These are phyloP conservation scores for Liquidambar formosana DNA, from an alignment of 164 flowering plant species.

Conservation along the genomic window DNA sequence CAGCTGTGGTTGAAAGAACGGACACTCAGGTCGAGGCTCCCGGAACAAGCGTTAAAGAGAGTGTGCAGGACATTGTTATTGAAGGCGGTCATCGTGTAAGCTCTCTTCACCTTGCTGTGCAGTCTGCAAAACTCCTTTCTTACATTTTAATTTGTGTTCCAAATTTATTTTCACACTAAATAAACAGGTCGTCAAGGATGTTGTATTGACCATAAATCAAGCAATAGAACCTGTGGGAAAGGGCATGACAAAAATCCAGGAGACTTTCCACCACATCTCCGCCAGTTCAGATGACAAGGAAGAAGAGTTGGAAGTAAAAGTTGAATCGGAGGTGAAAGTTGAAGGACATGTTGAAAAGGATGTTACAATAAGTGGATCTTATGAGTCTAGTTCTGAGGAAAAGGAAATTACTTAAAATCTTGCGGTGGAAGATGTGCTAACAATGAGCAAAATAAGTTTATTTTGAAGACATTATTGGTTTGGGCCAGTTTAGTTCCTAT, in stretches of 20 bases:
- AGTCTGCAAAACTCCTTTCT: too few species aligned
- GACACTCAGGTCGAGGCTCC: conserved; percentile 68
- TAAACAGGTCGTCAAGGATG: conserved; percentile 83
- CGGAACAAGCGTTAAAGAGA: conserved; percentile 79
- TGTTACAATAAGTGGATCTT: conserved; percentile 15
- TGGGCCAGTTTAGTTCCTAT: too few species aligned
- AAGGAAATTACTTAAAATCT: too few species aligned
- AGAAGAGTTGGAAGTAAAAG: conserved; percentile 33
- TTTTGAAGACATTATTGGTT: too few species aligned
- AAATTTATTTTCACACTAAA: neutral
- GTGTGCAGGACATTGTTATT: conserved; percentile 67
- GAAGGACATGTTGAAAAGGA: conserved; percentile 40
- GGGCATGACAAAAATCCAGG: conserved; percentile 81
- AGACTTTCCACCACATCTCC: conserved; percentile 53
- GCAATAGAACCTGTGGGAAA: conserved; percentile 90
- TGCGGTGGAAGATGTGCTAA: too few species aligned
- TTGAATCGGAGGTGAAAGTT: conserved; percentile 32
- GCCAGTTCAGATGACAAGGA: conserved; percentile 32
- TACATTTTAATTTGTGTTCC: too few species aligned
- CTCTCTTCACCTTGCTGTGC: neutral
- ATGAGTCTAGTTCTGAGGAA: conserved; percentile 12
- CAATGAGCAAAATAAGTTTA: too few species aligned
- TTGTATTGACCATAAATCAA: conserved; percentile 80
- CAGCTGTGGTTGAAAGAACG: conserved; percentile 46
- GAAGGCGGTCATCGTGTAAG: conserved; percentile 67